Evolutionary conservation across 805 yeast genomes (phyloP).

Genomic region (Clavispora phyllophila): DNA sequence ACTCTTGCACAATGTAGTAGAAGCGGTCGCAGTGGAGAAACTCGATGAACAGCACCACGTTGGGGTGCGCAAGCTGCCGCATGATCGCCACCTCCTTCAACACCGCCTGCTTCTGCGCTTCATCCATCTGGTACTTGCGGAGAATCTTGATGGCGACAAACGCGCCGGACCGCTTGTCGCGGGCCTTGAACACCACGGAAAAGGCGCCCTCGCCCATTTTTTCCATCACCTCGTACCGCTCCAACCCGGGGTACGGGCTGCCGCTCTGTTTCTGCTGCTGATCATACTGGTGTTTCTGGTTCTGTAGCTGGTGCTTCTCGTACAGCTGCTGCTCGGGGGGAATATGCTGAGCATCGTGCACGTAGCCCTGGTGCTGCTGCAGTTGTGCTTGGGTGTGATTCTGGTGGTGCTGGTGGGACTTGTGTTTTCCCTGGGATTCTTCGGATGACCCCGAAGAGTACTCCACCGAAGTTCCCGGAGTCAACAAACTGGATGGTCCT

Average conservation of each 20-base stretch:
- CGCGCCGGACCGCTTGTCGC: constrained; percentile 38
- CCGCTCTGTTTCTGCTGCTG: neutral
- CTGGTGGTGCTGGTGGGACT: neutral
- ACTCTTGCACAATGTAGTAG: constrained; percentile 64
- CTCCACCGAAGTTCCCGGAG: neutral
- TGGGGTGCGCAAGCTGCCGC: constrained; percentile 57
- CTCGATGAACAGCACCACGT: constrained; percentile 52
- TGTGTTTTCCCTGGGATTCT: no score
- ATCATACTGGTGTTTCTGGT: neutral
- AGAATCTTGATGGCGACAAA: constrained; percentile 73
- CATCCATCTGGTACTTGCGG: constrained; percentile 50
- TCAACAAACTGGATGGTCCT: neutral
- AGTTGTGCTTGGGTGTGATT: no score
- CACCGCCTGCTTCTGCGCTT: constrained; percentile 51
- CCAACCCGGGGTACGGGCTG: constrained; percentile 9
- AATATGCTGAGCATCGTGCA: no score
- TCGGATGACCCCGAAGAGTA: neutral
- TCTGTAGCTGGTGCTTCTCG: neutral
- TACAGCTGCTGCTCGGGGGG: neutral
- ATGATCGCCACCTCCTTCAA: constrained; percentile 70
- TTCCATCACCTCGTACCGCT: constrained; percentile 25
- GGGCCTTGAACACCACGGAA: constrained; percentile 75
- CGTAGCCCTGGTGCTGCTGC: no score
- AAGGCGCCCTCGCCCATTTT: constrained; percentile 84
- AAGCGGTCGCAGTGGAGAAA: constrained; percentile 47